Base-by-base conservation (phyloP, 1,284 basidiomycete species). In the Testicularia cyperi region DNA sequence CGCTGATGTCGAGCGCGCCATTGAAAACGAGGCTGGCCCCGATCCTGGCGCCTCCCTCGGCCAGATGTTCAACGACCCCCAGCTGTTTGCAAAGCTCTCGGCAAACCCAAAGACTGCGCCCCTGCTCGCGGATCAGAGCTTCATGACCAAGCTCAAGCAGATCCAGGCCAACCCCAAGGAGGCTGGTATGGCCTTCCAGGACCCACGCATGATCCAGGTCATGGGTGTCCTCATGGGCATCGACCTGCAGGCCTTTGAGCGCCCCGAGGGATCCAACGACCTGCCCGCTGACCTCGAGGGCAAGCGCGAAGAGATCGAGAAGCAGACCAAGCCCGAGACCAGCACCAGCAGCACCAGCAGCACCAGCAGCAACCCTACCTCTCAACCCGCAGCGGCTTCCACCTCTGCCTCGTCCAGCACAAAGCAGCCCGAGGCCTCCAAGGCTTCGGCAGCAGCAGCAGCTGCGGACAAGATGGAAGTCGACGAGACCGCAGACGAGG, bases 221-320 rank as follows among this genome's bases (percentile, higher is more conserved):
- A 82, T 96, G 52, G 92, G 92, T 56, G 92, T 86, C 9, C 82
- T 91, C 52, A 92, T 96, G 88, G 91, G 91, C 36, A 83, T 97
- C 65, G 91, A 97, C 78, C 83, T 97, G 77, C 86, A 90, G 77
- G 90, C 87, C 38, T 89, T 89, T 78, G 82, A 85, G 48, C 83
- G 91, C 46, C 86, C 88, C 20, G 88, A 90, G 79, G 90, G 89
- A 29, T 89, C 88, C 7, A 83, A 87, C 49, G 88, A 90, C 48
- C 80, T 87, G 40, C 88, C 88, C 5, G 82, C 85, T 4, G 86
- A 84, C 32, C 71, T 83, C 45, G 56, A 66, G 25, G 38, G 44
- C 32, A 46, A 54, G 16, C 44, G 62, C 5, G 64, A 68, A 14
- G 65, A 69, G 20, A 70, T 70, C n/a, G 53, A 72, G 33, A 53